Evolutionary conservation across 1,284 basidiomycete genomes (phyloP), one percentile per base, ranked within the genome.

Genomic region (Ustilago curta): DNA sequence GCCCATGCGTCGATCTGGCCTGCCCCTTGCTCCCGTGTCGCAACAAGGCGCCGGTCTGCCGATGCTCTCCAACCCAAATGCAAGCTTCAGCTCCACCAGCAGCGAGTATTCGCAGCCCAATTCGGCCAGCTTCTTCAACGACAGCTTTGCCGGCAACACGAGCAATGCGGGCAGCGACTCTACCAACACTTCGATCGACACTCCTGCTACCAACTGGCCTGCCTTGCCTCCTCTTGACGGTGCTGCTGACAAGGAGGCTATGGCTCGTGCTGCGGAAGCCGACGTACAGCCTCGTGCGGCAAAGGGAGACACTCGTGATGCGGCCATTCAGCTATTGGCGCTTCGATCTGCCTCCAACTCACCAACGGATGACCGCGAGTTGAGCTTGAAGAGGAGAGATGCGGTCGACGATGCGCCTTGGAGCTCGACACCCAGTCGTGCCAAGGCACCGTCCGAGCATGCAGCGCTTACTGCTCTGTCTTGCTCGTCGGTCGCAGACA

Each of bases 281-380:
- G 37, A 45, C 2, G 59, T 42, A 18, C 51, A 51, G 29, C 56
- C 64, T 27, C 56, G 42, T n/a, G 37, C 45, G 59, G 66, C 57
- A n/a, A 76, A 72, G 57, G 56, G 55, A 21, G 69, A 76, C 43
- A 71, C 65, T 27, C 58, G 63, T 8, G 73, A 76, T n/a, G 73
- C 73, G 1, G 73, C 73, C 2, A 71, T 72, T 27, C 68, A 71
- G 64, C 62, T 76, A 18, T 31, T 76, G 21, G 73, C 73, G 19
- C 69, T 76, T 47, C 64, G 73, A 14, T 76, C 73, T 0, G 58
- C 62, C 32, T 65, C 64, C 65, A 76, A 76, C 56, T 72, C 69
- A 21, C 73, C 73, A 5, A 45, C 73, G 14, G 73, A 76, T 40
- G 69, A 65, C 55, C 49, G 71, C 14, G 59, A 74, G 45, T 54